These are phyloP conservation scores for Cryptosporidium parvum DNA, from an alignment of 169 alveolate genomes.

Conservation along the genomic window DNA sequence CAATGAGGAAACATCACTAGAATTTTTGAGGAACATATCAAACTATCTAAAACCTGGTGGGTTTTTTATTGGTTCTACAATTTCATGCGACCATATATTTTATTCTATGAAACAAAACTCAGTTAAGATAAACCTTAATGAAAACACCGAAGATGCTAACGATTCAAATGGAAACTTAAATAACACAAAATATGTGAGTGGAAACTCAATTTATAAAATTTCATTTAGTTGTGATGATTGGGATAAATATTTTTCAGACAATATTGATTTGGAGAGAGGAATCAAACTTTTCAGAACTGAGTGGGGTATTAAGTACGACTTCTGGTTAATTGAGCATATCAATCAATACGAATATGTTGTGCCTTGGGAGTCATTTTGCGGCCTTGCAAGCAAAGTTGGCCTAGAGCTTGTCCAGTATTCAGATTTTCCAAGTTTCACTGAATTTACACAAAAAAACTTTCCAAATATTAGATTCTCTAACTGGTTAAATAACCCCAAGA, in stretches of 20 bases:
- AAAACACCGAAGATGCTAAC: conserved; percentile 42
- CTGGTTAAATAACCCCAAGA: conserved; percentile 64
- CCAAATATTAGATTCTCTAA: conserved; percentile 67
- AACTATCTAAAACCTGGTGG: conserved; percentile 88
- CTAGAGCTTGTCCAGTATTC: conserved; percentile 58
- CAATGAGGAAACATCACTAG: conserved; percentile 87
- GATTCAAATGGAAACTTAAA: conserved; percentile 23
- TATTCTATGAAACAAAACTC: conserved; percentile 48
- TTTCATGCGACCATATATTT: conserved; percentile 76
- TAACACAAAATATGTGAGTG: conserved; percentile 76
- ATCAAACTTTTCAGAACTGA: conserved; percentile 76
- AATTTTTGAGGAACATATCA: conserved; percentile 87
- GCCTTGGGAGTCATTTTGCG: conserved; percentile 77
- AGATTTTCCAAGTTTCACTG: conserved; percentile 73
- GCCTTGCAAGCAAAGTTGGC: conserved; percentile 61
- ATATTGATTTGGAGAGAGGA: conserved; percentile 76
- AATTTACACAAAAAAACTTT: conserved; percentile 28
- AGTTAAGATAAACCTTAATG: conserved; percentile 4
- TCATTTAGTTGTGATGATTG: conserved; percentile 77
- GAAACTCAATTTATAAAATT: conserved; percentile 80
- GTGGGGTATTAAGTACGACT: conserved; percentile 82
- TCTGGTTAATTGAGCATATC: conserved; percentile 81
- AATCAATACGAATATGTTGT: conserved; percentile 82
- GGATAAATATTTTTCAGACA: conserved; percentile 61
- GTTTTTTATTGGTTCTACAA: conserved; percentile 89